phyloP scores from a whole-genome alignment of 176 grass and related monocot species.

The Raddia guianensis region DNA sequence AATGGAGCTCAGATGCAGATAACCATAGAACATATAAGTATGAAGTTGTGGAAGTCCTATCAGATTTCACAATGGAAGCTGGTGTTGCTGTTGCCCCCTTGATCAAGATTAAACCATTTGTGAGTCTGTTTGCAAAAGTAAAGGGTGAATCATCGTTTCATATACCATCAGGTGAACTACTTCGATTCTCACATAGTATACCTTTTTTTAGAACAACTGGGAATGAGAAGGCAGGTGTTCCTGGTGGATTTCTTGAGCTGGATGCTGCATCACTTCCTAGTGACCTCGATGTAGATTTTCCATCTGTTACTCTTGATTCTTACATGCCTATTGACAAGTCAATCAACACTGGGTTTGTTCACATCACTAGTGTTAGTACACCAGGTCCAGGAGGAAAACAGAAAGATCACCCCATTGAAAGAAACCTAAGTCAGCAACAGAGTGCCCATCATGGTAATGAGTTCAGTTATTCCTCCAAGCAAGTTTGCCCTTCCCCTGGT shows the following conservation, averaged over 20 bases:
- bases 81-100: conserved; percentile 55
- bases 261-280: conserved; percentile 69
- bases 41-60: conserved; percentile 72
- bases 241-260: conserved; percentile 67
- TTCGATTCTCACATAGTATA: conserved; percentile 75
- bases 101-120: conserved; percentile 64
- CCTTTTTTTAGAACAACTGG: conserved; percentile 59
- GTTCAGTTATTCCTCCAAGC: conserved; percentile 16
- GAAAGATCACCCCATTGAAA: conserved; percentile 28
- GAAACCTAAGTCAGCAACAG: conserved; percentile 25
- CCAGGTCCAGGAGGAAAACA: conserved; percentile 23
- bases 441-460: not conserved
- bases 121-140: conserved; percentile 61
- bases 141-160: conserved; percentile 50
- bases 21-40: conserved; percentile 55
- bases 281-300: conserved; percentile 56
- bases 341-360: not conserved
- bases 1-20: conserved; percentile 62
- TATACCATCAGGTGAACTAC: conserved; percentile 60
- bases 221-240: conserved; percentile 54
- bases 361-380: conserved; percentile 13
- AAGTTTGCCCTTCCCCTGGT: conserved; percentile 21
- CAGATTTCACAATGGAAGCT: conserved; percentile 49
- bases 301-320: conserved; percentile 52
- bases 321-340: not conserved